Base-by-base conservation (phyloP, 2,329 filamentous ascomycete genomes). In the Exophiala sp. region DNA sequence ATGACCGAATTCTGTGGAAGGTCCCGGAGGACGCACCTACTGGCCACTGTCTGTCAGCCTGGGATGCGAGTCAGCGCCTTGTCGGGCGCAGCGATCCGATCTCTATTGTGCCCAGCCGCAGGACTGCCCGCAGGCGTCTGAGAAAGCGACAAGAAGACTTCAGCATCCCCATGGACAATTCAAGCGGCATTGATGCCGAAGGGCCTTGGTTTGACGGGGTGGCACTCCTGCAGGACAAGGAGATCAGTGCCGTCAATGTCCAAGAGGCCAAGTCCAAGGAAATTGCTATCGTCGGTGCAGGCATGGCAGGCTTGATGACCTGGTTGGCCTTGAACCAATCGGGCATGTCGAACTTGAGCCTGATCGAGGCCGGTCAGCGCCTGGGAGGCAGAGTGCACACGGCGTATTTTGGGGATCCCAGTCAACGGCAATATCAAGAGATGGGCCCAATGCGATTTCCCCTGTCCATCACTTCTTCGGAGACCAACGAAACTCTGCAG, bases 281-380 rank as follows among this genome's bases (percentile, higher is more conserved):
- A 60, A 67, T 88, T 48, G 87, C 85, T 22, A 76, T 94, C 45
- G 68, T 93, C 22, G 89, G 89, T 48, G 87, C 82, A 53, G 89
- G 89, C 32, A 82, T 95, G 65, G 91, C 88, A 1, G 89, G 89
- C 43, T 76, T 95, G 46, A 68, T 73, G 50, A 69, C 68, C 2
- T 66, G 64, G 38, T 58, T 71, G 9, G 63, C 73, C 11, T 68
- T 74, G 2, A 66, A 71, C 19, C 71, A 69, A 5, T 68, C 72
- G 2, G 70, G 71, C 0, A 64, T 74, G 11, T 66, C 68, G 11
- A 68, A 73, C 43, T 71, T 71, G 71, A 68, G 72, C 39, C 69
- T 74, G 1, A 59, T 70, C 2, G 72, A 74, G 55, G 70, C 72
- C 0, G 67, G 67, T 0, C 58, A 67, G 1, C 63, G 70, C 2